phyloP scores from a whole-genome alignment of 352 stramenopile genomes.

The Pythium scleroteichum region DNA sequence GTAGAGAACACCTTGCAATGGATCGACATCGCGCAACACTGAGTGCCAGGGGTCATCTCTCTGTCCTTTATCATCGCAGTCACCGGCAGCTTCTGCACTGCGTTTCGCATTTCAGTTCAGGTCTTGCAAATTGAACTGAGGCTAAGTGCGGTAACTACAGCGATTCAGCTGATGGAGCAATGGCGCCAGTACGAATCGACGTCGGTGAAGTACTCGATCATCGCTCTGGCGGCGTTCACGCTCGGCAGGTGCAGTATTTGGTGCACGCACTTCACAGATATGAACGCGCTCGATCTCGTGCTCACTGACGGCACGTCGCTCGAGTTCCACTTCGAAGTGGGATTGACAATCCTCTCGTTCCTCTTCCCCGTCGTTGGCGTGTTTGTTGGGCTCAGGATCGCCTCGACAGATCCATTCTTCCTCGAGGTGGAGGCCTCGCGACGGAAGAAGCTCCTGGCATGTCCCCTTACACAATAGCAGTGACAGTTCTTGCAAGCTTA shows the following conservation, averaged over 20 bases:
- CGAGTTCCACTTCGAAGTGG: conserved; percentile 51
- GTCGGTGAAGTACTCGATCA: conserved; percentile 35
- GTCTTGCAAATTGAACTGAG: background rate
- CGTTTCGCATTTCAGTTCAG: conserved; percentile 18
- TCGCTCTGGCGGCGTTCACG: conserved; percentile 37
- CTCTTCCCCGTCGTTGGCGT: conserved; percentile 51
- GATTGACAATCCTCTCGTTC: conserved; percentile 52
- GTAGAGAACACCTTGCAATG: no score
- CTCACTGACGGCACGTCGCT: conserved; percentile 43
- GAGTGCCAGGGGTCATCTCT: conserved; percentile 22
- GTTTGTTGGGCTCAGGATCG: conserved; percentile 37
- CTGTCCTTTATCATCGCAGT: conserved; percentile 60
- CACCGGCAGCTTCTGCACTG: conserved; percentile 66
- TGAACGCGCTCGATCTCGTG: conserved; percentile 49
- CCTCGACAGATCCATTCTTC: conserved; percentile 17
- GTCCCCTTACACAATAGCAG: no score
- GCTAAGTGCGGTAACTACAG: conserved; percentile 5
- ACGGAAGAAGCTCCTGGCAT: conserved; percentile 61
- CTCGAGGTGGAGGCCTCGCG: conserved; percentile 8
- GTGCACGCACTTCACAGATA: conserved; percentile 71
- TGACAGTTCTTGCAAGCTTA: no score
- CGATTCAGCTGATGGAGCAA: conserved; percentile 32
- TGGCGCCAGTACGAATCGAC: conserved; percentile 18
- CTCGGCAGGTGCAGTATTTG: conserved; percentile 64
- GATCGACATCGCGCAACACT: background rate